These are phyloP conservation scores for Lunasporangiospora selenospora DNA, from an alignment of 192 early-diverging fungal species.

Conservation along the genomic window DNA sequence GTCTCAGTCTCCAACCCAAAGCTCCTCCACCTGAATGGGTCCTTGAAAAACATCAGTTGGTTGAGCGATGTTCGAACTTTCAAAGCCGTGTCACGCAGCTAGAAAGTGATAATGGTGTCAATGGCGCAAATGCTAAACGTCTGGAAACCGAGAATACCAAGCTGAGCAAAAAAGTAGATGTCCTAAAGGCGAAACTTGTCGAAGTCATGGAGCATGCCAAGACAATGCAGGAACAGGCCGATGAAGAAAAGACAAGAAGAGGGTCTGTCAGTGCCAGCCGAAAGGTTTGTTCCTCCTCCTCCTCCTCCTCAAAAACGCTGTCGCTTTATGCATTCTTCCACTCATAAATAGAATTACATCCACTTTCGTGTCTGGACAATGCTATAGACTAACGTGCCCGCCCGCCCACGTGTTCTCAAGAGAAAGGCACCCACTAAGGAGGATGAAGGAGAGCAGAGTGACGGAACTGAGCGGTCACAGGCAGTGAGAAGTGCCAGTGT, in stretches of 20 bases:
- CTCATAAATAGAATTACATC: no score
- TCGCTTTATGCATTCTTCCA: no score
- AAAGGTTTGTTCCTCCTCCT: no score
- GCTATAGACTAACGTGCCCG: no score
- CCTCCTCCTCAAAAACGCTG: no score
- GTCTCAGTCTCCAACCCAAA: conserved; percentile 24
- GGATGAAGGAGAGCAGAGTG: no score
- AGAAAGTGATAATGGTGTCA: conserved; percentile 19
- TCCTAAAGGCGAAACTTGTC: conserved; percentile 12
- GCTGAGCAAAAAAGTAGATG: conserved; percentile 25
- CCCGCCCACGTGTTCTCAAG: no score
- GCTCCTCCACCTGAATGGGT: conserved; percentile 30
- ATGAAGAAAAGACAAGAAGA: conserved; percentile 17
- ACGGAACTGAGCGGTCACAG: no score
- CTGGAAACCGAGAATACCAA: conserved; percentile 12
- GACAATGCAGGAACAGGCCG: conserved; percentile 5
- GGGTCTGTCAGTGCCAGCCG: no score
- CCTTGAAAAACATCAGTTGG: conserved; percentile 28
- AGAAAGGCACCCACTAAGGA: no score
- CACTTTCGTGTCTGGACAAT: no score
- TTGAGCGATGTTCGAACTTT: conserved; percentile 12
- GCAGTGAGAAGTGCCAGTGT: no score
- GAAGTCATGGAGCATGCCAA: conserved; percentile 24
- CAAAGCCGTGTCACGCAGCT: conserved; percentile 17
- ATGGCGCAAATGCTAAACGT: background rate